Evolutionary conservation across 2,329 filamentous ascomycete genomes (phyloP).

Genomic region (Claviceps africana): DNA sequence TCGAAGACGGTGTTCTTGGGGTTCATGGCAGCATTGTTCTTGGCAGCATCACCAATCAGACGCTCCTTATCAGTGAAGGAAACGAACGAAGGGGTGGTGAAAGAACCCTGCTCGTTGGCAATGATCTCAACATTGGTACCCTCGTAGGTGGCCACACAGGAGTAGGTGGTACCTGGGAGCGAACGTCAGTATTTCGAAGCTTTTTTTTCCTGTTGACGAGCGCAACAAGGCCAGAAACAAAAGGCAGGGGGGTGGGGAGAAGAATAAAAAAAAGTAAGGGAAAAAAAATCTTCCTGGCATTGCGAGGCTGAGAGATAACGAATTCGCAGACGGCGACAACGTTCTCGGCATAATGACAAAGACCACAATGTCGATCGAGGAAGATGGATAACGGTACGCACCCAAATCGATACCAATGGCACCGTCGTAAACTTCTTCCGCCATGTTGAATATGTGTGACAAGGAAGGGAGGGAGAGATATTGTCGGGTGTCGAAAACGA

Average conservation of each 20-base stretch:
- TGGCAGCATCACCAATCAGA: constrained; percentile 97
- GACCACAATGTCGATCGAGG: neutral
- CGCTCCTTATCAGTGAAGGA: constrained; percentile 98
- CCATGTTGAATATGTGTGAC: constrained; percentile 49
- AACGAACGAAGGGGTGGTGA: constrained; percentile 97
- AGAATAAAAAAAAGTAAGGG: neutral
- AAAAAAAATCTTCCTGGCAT: neutral
- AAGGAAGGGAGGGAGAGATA: constrained; percentile 10
- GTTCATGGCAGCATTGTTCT: constrained; percentile 99
- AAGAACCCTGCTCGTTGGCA: constrained; percentile 99
- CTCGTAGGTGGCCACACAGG: constrained; percentile 98
- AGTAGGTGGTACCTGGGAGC: constrained; percentile 86
- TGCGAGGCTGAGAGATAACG: neutral
- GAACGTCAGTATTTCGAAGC: neutral
- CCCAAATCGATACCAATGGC: constrained; percentile 99
- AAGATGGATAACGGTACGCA: constrained; percentile 32
- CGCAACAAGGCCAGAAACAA: neutral
- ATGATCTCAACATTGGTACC: constrained; percentile 99
- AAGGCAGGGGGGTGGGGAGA: too few species aligned
- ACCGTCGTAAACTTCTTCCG: constrained; percentile 98
- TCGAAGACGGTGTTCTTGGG: constrained; percentile 96
- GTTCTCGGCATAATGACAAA: neutral
- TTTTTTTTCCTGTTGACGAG: neutral
- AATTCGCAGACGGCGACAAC: neutral
- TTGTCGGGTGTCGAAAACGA: constrained; percentile 7